Conservation (phyloP, 805 yeast species). For the Wickerhamomyces subpelliculosus region DNA sequence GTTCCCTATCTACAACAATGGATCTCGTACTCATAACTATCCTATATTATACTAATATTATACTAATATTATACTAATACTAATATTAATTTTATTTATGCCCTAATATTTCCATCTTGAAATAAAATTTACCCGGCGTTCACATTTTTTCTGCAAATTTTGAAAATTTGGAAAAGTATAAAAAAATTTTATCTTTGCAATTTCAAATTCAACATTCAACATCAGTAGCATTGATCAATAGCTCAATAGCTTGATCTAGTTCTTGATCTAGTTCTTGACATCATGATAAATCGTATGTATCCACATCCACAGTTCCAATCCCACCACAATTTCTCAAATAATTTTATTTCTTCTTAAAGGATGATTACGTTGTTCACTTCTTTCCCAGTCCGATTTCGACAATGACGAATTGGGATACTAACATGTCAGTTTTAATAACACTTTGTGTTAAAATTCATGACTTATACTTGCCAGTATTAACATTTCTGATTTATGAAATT, state of each 20-base stretch:
- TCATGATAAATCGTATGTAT: too few relatives aligned
- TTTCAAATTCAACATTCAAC: too few relatives aligned
- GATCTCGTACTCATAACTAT: too few relatives aligned
- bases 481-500: conserved; percentile 46
- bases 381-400: conserved; percentile 90
- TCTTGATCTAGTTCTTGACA: too few relatives aligned
- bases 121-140: background rate
- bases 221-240: too few relatives aligned
- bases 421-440: conserved; percentile 24
- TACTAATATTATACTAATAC: background rate
- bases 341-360: conserved; percentile 11
- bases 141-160: background rate
- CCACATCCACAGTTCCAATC: background rate
- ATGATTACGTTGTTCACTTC: conserved; percentile 61
- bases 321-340: background rate
- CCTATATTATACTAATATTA: too few relatives aligned
- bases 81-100: background rate
- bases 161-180: too few relatives aligned
- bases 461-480: conserved; percentile 87
- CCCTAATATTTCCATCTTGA: background rate
- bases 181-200: too few relatives aligned
- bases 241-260: too few relatives aligned
- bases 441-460: conserved; percentile 31
- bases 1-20: conserved; percentile 13
- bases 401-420: conserved; percentile 77